These are phyloP conservation scores for Paspalum vaginatum DNA, from an alignment of 176 grass and related monocot genomes.

Conservation along the genomic window DNA sequence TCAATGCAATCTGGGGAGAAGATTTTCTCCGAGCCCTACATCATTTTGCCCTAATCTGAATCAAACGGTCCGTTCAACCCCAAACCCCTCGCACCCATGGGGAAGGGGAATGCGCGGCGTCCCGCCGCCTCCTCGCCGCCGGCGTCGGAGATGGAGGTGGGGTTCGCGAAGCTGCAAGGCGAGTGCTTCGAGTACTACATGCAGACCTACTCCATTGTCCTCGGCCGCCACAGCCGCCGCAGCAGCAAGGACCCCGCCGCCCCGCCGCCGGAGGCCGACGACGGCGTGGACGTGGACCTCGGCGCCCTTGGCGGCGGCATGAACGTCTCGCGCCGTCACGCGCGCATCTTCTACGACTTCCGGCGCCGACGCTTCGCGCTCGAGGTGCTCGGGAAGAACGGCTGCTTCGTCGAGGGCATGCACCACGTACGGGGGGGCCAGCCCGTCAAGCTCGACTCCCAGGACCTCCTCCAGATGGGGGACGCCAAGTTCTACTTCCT, in stretches of 20 bases:
- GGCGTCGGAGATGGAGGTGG: slow-evolving; percentile 63
- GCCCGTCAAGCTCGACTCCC: slow-evolving; percentile 83
- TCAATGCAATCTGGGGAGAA: not conserved
- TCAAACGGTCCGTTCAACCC: slow-evolving; percentile 32
- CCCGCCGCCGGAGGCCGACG: slow-evolving; percentile 35
- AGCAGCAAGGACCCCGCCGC: slow-evolving; percentile 56
- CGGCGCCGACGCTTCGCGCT: slow-evolving; percentile 68
- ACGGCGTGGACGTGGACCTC: slow-evolving; percentile 87
- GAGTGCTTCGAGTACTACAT: slow-evolving; percentile 94
- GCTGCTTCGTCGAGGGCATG: slow-evolving; percentile 83
- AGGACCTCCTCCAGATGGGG: slow-evolving; percentile 94
- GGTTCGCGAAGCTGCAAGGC: slow-evolving; percentile 91
- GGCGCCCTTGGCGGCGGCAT: slow-evolving; percentile 72
- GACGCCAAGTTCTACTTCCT: slow-evolving; percentile 94
- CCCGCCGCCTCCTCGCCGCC: slow-evolving; percentile 4
- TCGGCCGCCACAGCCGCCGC: slow-evolving; percentile 77
- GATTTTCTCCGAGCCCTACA: not conserved
- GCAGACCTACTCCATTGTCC: slow-evolving; percentile 91
- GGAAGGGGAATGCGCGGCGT: slow-evolving; percentile 42
- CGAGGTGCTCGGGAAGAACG: slow-evolving; percentile 90
- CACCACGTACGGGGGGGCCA: slow-evolving; percentile 56
- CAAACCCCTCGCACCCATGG: slow-evolving; percentile 24
- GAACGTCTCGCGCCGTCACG: slow-evolving; percentile 92
- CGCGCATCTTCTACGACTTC: slow-evolving; percentile 89
- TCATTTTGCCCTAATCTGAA: not conserved